Evolutionary conservation across 352 stramenopile genomes (phyloP).

Genomic region (Phytophthora rubi): DNA sequence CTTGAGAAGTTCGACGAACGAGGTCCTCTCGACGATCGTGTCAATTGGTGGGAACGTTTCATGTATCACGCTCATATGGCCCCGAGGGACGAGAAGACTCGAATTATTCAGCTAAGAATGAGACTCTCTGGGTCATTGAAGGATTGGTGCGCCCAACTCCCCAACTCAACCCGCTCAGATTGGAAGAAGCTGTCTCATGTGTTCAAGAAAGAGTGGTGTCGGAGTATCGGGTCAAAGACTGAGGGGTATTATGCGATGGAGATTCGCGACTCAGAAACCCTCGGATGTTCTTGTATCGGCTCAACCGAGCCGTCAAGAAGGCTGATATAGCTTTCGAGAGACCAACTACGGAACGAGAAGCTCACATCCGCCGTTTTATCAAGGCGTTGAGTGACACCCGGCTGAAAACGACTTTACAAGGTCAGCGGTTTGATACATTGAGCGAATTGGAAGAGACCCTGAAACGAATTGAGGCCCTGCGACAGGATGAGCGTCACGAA

Average conservation of each 20-base stretch:
- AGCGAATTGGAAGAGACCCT: not conserved
- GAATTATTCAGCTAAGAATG: not conserved
- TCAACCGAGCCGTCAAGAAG: not conserved
- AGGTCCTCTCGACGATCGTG: not conserved
- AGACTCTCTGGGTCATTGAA: not conserved
- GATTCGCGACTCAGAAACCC: not conserved
- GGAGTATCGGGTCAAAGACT: not conserved
- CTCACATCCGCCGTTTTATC: not conserved
- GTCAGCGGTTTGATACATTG: not conserved
- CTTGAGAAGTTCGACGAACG: not conserved
- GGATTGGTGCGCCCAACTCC: not conserved
- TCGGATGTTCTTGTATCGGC: not conserved
- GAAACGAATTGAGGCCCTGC: not conserved
- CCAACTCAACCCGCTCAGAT: not conserved
- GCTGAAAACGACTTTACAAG: not conserved
- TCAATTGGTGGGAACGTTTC: conserved; percentile 9
- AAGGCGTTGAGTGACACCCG: not conserved
- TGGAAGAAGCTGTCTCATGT: not conserved
- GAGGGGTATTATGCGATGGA: not conserved
- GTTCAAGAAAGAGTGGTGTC: not conserved
- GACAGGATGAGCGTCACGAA: not conserved
- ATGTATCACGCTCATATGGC: conserved; percentile 6
- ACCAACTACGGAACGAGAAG: not conserved
- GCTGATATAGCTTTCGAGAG: not conserved
- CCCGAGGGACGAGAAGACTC: conserved; percentile 1